Base-by-base conservation (phyloP, 2,329 filamentous ascomycete genomes). In the Cylindrodendrum hubeiense region DNA sequence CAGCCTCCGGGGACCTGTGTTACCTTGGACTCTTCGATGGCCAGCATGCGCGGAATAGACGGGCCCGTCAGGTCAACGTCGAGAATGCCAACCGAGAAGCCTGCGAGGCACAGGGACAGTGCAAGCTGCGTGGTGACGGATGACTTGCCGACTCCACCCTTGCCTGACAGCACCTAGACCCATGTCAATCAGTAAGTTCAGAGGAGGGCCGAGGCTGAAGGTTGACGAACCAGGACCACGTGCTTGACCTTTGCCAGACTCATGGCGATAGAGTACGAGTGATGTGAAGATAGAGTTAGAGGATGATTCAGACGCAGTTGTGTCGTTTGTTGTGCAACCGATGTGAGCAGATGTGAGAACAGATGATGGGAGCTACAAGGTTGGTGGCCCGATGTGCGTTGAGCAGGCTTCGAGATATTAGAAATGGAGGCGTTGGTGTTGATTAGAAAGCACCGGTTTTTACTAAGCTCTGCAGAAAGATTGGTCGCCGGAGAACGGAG, bases 111-210 rank as follows among this genome's bases (percentile, higher is more conserved):
- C 33, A 99, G 89, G 0, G 95, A 94, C 39, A 99, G 88, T 9
- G 96, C 96, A 17, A 99, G 90, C 79, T 99, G 96, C 1, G 95
- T 97, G 1, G 96, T 98, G n/a, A 98, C 91, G 56, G 94, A 97
- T 46, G 95, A 98, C 85, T 99, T 99, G 63, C 96, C 96, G 21
- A 99, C 96, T 73, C 96, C 96, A 76, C 96, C 96, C 87, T 99
- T 99, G 74, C 96, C 96, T 13, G 96, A 98, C 51, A 99, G 91
- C 67, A 95, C 87, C 87, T 89, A 30, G 52, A 41, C 41, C 41
- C 34, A 58, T 44, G 72, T 77, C 58, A 76, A 61, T 19, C 53
- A 12, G 1, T 47, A 49, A 33, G 30, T 22, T 30, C 44, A 37
- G 12, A 37, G 50, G 46, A 58, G 34, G 60, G 44, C 30, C 21